phyloP scores from a whole-genome alignment of 352 stramenopile genomes.

The Hyaloperonospora brassicae region DNA sequence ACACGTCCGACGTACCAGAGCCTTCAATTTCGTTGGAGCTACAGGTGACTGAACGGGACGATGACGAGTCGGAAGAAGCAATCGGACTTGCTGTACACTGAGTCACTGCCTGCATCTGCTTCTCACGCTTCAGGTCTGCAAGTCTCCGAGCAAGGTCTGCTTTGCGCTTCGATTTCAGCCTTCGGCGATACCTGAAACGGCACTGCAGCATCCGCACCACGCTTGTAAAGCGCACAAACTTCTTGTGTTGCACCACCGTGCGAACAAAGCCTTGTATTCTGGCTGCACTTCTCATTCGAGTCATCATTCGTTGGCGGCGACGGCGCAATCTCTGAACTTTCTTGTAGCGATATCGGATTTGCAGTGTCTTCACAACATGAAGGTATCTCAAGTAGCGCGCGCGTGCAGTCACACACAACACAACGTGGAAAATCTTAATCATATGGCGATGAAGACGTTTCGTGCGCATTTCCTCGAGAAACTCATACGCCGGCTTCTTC shows the following conservation, averaged over 20 bases:
- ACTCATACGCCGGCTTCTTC: constrained; percentile 85
- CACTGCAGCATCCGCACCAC: constrained; percentile 63
- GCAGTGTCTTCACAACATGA: constrained; percentile 41
- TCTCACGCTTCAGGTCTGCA: constrained; percentile 15
- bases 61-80: constrained; percentile 59
- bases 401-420: constrained; percentile 52
- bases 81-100: constrained; percentile 68
- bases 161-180: constrained; percentile 21
- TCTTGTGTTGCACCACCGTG: constrained; percentile 42
- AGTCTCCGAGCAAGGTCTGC: constrained; percentile 21
- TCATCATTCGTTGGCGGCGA: constrained; percentile 27
- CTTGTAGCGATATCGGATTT: constrained; percentile 57
- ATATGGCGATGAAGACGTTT: constrained; percentile 61
- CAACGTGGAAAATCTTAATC: constrained; percentile 62
- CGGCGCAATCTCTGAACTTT: constrained; percentile 28
- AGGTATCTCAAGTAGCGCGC: constrained; percentile 52
- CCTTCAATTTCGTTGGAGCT: constrained; percentile 77
- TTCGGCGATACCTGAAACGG: constrained; percentile 49
- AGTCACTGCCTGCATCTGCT: constrained; percentile 26
- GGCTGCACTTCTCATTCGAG: constrained; percentile 35
- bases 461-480: constrained; percentile 84
- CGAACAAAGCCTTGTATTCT: constrained; percentile 52
- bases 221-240: constrained; percentile 43
- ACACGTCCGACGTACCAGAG: constrained; percentile 34
- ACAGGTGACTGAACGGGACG: constrained; percentile 40